Base-by-base conservation (phyloP, 495 filamentous ascomycete species). In the Penicillium angulare region DNA sequence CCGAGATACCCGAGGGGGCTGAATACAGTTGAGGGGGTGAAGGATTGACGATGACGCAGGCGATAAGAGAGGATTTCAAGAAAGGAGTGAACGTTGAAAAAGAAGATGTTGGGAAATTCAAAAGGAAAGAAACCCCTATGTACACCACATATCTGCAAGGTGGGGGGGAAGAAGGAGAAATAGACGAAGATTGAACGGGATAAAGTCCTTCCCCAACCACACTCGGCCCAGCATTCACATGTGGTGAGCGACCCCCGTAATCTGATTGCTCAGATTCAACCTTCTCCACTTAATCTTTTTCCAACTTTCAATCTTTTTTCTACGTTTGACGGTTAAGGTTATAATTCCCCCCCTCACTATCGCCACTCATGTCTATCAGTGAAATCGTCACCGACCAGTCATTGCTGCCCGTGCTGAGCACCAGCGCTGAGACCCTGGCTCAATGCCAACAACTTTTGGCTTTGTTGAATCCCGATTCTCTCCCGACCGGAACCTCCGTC, bases 371-470 rank as follows among this genome's bases (percentile, higher is more conserved):
- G 78, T 66, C 74, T 36, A 72, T 74, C 52, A 71, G 81, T 61
- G 76, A 81, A 29, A 79, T 86, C 58, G 81, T 93, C 53, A 83
- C 82, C 23, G 87, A 95, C 63, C 73, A 84, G 12, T 76, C 80
- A 34, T 81, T 95, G 17, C 68, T 75, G 40, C 77, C 84, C n/a
- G 89, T 89, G 47, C 77, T 95, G 26, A 75, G 83, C 21, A 79
- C 85, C 18, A 89, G 85, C 32, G 77, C 79, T 39, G 79, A 85
- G 36, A 83, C 89, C 8, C 83, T 86, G 36, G 71, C 83, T 24
- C 87, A 90, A 65, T 90, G 88, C 44, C 76, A 88, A 51, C 75
- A 74, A n/a, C 79, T 96, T 22, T 77, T 95, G 42, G 74, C 85
- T 26, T 57, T 79, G 21, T 49, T 86, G 43, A 76, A 83, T 51